Conservation (phyloP, 768 basidiomycete species). For the Tubosaeta brunneosetosa region DNA sequence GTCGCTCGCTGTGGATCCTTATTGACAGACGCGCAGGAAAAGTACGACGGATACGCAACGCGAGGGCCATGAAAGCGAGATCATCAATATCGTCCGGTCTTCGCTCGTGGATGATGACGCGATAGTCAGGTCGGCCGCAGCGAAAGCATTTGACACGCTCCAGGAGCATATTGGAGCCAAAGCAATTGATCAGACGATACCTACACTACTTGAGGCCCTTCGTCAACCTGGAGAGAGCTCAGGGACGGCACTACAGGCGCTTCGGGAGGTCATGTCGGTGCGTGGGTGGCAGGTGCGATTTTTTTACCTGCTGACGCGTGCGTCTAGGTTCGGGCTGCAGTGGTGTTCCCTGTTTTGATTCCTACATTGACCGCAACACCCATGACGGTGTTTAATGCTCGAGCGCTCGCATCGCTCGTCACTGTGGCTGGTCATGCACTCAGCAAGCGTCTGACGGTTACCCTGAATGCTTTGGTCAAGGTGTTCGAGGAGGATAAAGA, state of each 20-base stretch:
- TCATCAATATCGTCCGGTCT: conserved; percentile 77
- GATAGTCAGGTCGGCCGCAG: conserved; percentile 84
- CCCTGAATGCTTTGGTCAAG: conserved; percentile 75
- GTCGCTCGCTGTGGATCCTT: neutral
- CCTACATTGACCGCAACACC: conserved; percentile 87
- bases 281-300: conserved; percentile 18
- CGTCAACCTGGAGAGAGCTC: conserved; percentile 90
- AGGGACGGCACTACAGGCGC: conserved; percentile 91
- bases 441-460: conserved; percentile 73
- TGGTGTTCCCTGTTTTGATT: conserved; percentile 95
- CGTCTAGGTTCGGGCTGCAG: conserved; percentile 79
- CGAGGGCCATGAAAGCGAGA: conserved; percentile 84
- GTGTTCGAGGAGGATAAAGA: conserved; percentile 65
- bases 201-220: conserved; percentile 88
- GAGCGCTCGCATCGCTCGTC: conserved; percentile 84
- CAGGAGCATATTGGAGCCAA: conserved; percentile 87
- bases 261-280: conserved; percentile 92
- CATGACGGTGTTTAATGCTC: conserved; percentile 93
- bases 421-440: conserved; percentile 91
- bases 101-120: conserved; percentile 87
- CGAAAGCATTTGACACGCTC: conserved; percentile 83
- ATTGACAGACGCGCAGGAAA: conserved; percentile 46
- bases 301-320: neutral
- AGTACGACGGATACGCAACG: conserved; percentile 79
- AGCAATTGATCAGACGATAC: conserved; percentile 95